Base-by-base conservation (phyloP, 225 moss, liverwort and hornwort species). In the Pleurozium schreberi region DNA sequence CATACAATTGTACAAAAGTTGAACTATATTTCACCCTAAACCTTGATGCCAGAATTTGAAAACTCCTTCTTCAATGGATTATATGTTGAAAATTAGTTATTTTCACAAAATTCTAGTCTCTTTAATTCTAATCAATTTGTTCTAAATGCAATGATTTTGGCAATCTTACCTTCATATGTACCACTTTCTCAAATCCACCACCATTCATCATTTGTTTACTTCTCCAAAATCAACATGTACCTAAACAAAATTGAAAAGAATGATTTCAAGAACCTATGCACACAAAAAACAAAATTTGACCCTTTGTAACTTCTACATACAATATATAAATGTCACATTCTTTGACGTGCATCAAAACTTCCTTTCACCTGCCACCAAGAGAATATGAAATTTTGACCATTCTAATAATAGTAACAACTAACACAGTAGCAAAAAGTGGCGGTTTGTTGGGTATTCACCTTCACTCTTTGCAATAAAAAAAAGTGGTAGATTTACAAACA, bases 131-230 rank as follows among this genome's bases (percentile, higher is more conserved):
- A 60, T 60, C 11, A 60, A 10, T 25, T 9, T 9, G 23, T 60
- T 60, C 25, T 60, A 25, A 60, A 60, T 60, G 11, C 23, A 60
- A 25, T 25, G 25, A 60, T 60, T 60, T 60, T 60, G 60, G 17
- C 25, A 23, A 60, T 60, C 17, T n/a, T n/a, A 20, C 4, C n/a
- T n/a, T n/a, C n/a, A n/a, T n/a, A n/a, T 45, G 10, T 2, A 11
- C 6, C 6, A 18, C 3, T 28, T 3, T 42, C 0, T 8, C 5
- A 1, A 10, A 28, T 2, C 6, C 5, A 1, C 47, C 18, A 30
- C 31, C 31, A 11, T 31, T 47, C 31, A 11, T 31, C 4, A 6
- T 47, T 1, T 74, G 3, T 2, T 0, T 18, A 74, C 31, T 11
- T 47, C 7, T 49, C 4, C 0, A 7, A 18, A 49, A 75, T 31